Evolutionary conservation across 176 grass and related monocot species (phyloP), one percentile per base, ranked within the genome.

Genomic region (Rhipidocladum racemiflorum): DNA sequence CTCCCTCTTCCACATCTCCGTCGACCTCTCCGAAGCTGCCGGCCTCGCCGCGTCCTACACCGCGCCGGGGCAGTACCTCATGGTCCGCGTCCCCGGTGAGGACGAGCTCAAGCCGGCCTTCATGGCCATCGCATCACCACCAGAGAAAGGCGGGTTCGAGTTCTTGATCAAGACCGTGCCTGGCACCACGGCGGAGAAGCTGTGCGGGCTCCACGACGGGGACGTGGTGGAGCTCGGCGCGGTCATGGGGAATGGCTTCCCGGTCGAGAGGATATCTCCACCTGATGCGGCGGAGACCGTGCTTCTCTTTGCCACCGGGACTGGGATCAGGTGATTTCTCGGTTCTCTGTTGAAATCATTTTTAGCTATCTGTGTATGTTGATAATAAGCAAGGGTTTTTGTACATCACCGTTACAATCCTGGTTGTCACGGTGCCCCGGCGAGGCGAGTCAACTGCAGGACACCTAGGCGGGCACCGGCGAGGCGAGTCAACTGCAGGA

Each of bases 231-330:
- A 98, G 87, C 88, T 94, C 16, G 87, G 95, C 12, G 92, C 68
- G 11, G 83, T 98, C 12, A 91, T 90, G 90, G 95, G 95, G 7
- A 88, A 82, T 38, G 92, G 95, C 16, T 98, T 95, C 81, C 74
- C 76, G n/a, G 67, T 98, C 32, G 73, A 86, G 23, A 61, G 67
- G 88, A 85, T 97, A 7, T 84, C 73, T 59, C 83, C 81, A 21
- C 59, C 90, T 9, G 86, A 88, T 34, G 84, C 73, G 9, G 88
- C 84, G 16, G 54, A 80, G 34, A 80, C 89, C 6, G 67, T 98
- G 24, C 67, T 98, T 35, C 81, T 98, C 70, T 98, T 98, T 34
- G 95, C 95, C 5, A 87, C 95, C 10, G 92, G 95, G 82, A 93
- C 92, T 3, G 95, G 92, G 68, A 98, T 98, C 3, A 98, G 94